Conservation (phyloP, 2,329 filamentous ascomycete genomes). For the Ophiosphaerella korrae region DNA sequence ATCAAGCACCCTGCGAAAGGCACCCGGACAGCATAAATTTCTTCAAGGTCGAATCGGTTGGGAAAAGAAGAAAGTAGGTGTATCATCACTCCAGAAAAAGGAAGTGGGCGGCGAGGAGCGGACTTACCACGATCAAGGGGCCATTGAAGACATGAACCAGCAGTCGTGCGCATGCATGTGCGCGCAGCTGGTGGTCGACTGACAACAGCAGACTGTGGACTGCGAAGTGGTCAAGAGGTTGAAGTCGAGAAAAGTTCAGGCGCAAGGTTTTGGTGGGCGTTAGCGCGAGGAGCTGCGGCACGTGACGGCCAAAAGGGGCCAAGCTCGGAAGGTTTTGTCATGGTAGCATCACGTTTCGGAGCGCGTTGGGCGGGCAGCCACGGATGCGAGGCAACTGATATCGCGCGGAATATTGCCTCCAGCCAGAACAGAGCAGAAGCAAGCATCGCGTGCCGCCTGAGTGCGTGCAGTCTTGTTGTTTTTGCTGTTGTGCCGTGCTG, state of each 20-base stretch:
- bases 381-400: too few relatives aligned
- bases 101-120: conserved; percentile 9
- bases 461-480: neutral
- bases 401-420: too few relatives aligned
- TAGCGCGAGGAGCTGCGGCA: conserved; percentile 5
- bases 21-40: conserved; percentile 70
- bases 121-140: conserved; percentile 21
- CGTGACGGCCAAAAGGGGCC: neutral
- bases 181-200: neutral
- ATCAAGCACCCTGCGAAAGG: conserved; percentile 71
- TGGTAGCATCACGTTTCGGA: conserved; percentile 1
- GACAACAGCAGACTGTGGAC: neutral
- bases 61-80: conserved; percentile 81
- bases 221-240: neutral
- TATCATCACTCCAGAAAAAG: conserved; percentile 70
- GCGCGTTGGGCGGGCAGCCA: conserved; percentile 11
- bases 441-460: too few relatives aligned
- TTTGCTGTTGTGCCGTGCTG: neutral
- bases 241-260: conserved; percentile 1
- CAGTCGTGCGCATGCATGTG: too few relatives aligned
- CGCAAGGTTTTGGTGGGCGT: neutral
- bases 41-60: conserved; percentile 87
- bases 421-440: too few relatives aligned
- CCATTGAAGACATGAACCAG: too few relatives aligned
- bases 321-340: conserved; percentile 4